Percentiles rank a stretch among this genome's conserved stretches.
Conservation (phyloP, 169 alveolate species). For the Plasmodium blacklocki region DNA sequence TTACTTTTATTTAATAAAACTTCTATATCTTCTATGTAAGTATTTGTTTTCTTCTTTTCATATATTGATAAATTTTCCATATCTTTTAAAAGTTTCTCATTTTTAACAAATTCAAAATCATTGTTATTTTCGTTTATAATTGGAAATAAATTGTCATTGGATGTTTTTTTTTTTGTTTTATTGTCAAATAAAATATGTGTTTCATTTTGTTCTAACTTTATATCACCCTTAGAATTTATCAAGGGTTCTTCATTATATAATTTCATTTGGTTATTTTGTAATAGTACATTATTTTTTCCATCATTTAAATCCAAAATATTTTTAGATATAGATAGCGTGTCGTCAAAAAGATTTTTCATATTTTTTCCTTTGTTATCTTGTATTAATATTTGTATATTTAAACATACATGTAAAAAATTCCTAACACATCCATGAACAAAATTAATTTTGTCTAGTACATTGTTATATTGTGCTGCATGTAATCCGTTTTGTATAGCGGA, state of each 20-base stretch:
- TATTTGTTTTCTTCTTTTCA: constrained; percentile 31
- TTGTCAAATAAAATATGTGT: background rate
- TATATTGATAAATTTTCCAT: constrained; percentile 54
- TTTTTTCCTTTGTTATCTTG: background rate
- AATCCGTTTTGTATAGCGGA: constrained; percentile 70
- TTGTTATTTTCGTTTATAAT: background rate
- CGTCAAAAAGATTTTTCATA: background rate
- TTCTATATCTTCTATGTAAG: constrained; percentile 33
- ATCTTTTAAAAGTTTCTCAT: constrained; percentile 29
- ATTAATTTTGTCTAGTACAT: constrained; percentile 49
- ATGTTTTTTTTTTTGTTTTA: background rate
- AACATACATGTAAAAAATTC: constrained; percentile 38
- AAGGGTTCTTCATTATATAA: background rate
- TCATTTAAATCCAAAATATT: background rate
- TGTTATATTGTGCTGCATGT: constrained; percentile 67
- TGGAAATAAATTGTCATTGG: background rate
- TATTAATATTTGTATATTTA: constrained; percentile 4
- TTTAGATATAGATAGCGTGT: background rate
- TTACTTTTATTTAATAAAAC: constrained; percentile 43
- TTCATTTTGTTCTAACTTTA: background rate
- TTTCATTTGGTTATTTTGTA: background rate
- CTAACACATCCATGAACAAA: constrained; percentile 70
- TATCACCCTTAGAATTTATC: background rate
- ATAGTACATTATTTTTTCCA: background rate
- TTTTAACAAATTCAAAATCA: background rate